These are phyloP conservation scores for Limonium bicolor DNA, from an alignment of 148 eudicot species.

Conservation along the genomic window DNA sequence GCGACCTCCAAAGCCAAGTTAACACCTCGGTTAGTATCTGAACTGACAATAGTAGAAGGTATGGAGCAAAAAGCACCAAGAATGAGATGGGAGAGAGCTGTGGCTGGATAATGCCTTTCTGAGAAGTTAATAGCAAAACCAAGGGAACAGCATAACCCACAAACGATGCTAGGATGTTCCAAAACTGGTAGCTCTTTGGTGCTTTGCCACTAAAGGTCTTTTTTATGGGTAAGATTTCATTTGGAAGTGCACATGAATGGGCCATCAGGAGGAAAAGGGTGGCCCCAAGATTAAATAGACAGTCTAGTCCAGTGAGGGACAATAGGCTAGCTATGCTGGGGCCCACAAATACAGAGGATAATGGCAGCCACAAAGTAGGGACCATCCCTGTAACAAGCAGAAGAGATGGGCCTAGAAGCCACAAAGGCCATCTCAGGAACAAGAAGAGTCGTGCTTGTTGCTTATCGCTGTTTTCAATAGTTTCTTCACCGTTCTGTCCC, in stretches of 20 bases:
- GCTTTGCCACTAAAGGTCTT: slow-evolving; percentile 38
- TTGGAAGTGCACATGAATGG: slow-evolving; percentile 64
- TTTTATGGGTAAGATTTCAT: slow-evolving; percentile 16
- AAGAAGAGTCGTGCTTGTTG: slow-evolving; percentile 15
- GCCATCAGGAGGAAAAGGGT: slow-evolving; percentile 89
- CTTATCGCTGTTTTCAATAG: slow-evolving; percentile 11
- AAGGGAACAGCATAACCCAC: slow-evolving; percentile 57
- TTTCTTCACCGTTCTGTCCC: slow-evolving; percentile 17
- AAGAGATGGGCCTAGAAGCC: slow-evolving; percentile 77
- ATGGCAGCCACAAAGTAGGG: slow-evolving; percentile 88
- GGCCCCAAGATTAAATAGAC: slow-evolving; percentile 90
- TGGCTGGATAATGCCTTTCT: slow-evolving; percentile 55
- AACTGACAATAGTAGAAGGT: slow-evolving; percentile 65
- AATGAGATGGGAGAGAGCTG: slow-evolving; percentile 52
- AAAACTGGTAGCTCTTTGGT: slow-evolving; percentile 57
- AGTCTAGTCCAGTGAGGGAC: slow-evolving; percentile 73
- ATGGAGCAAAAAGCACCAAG: slow-evolving; percentile 70
- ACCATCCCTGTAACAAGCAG: slow-evolving; percentile 86
- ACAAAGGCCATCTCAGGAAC: slow-evolving; percentile 66
- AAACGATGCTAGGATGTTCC: slow-evolving; percentile 67
- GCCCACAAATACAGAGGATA: slow-evolving; percentile 79
- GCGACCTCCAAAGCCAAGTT: slow-evolving; percentile 94
- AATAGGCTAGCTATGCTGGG: slow-evolving; percentile 87
- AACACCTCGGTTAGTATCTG: slow-evolving; percentile 83
- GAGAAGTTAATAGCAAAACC: slow-evolving; percentile 32